Conservation (phyloP, 2,329 filamentous ascomycete genomes). For the Hypoxylon sp. region DNA sequence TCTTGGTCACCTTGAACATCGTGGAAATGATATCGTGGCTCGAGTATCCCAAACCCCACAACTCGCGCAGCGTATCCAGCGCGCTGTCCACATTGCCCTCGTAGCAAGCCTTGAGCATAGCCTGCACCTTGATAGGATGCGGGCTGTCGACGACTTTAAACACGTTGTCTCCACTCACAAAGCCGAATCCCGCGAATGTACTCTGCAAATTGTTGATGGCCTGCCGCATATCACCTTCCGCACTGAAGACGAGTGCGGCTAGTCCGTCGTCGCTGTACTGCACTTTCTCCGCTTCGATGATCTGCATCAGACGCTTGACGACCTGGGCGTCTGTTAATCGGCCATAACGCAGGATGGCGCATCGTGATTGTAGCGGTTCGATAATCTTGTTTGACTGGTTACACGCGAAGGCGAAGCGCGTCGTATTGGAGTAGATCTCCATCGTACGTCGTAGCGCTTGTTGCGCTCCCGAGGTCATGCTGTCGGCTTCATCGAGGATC, state of each 20-base stretch:
- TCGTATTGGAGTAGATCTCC: conserved; percentile 98
- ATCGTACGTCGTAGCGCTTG: conserved; percentile 95
- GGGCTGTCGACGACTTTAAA: conserved; percentile 98
- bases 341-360: conserved; percentile 94
- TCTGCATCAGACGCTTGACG: conserved; percentile 90
- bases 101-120: conserved; percentile 97
- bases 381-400: conserved; percentile 99
- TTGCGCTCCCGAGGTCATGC: conserved; percentile 97
- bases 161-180: conserved; percentile 97
- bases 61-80: conserved; percentile 86
- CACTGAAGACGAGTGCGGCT: conserved; percentile 95
- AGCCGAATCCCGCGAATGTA: conserved; percentile 92
- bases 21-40: conserved; percentile 99
- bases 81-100: conserved; percentile 92
- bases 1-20: conserved; percentile 99
- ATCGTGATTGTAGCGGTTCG: conserved; percentile 96
- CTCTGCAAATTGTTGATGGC: conserved; percentile 99
- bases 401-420: conserved; percentile 96
- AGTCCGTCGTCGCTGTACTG: conserved; percentile 93
- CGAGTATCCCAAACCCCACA: conserved; percentile 97
- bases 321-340: conserved; percentile 93
- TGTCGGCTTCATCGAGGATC: conserved; percentile 97
- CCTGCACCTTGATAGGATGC: conserved; percentile 98
- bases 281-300: conserved; percentile 92
- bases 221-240: conserved; percentile 98